A percentile compares a stretch with the other conserved stretches of the same genome.
These are phyloP conservation scores for Sporothrix schenckii DNA, from an alignment of 2,329 filamentous ascomycete species.

Conservation along the genomic window DNA sequence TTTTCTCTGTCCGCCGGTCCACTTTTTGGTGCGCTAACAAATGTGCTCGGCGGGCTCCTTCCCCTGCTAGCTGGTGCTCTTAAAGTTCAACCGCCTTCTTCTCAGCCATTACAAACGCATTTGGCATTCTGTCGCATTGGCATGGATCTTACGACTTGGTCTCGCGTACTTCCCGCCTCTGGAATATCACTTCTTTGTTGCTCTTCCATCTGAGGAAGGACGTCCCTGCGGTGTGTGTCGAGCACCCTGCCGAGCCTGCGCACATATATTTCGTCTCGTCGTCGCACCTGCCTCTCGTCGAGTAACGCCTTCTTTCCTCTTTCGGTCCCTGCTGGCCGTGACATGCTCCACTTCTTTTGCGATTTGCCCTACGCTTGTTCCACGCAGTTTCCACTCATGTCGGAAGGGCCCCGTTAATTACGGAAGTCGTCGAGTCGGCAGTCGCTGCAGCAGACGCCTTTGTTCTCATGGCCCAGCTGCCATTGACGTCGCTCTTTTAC, in stretches of 20 bases:
- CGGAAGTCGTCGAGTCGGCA: neutral
- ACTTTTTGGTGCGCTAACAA: constrained; percentile 12
- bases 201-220: neutral
- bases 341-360: constrained; percentile 16
- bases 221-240: neutral
- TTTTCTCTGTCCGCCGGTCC: neutral
- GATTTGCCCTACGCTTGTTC: constrained; percentile 10
- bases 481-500: neutral
- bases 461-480: constrained; percentile 10
- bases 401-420: neutral
- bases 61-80: neutral
- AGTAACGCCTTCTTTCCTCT: neutral
- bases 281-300: neutral
- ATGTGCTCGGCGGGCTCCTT: constrained; percentile 15
- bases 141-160: neutral
- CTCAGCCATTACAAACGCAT: neutral
- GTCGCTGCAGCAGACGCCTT: constrained; percentile 1
- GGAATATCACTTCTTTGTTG: constrained; percentile 6
- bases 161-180: neutral
- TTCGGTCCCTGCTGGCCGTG: neutral
- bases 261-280: neutral
- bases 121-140: neutral
- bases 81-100: neutral
- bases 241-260: no score
- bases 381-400: constrained; percentile 6